Evolutionary conservation across 2,329 filamentous ascomycete species (phyloP), one percentile per base, ranked within the genome.

Genomic region (Trichophaea hybrida): DNA sequence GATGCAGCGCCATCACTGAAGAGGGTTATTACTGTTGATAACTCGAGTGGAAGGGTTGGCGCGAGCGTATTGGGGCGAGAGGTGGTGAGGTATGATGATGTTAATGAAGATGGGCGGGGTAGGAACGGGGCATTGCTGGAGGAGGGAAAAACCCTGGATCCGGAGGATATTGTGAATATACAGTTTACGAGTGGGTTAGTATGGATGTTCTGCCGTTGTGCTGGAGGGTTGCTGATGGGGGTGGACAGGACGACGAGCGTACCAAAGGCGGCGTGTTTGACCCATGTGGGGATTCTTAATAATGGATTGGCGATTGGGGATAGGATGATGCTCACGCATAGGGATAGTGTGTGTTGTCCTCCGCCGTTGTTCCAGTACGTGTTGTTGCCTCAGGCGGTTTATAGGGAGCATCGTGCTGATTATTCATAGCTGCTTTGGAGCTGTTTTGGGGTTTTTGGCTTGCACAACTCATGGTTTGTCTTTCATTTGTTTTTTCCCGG

Each of bases 371-470:
- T 93, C 75, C 88, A 93, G 74, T 91, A 52, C 59, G 61, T 31
- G 5, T 33, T 17, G 12, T 35, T 17, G 15, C 44, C 10, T 32
- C 40, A 40, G 8, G 31, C n/a, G n/a, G 5, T 54, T 44, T 33
- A 5, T 15, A 7, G 43, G 13, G 6, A 24, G 37, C 2, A n/a
- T 31, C 31, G n/a, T 33, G 8, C 17, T 61, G 50, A n/a, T n/a
- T 2, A 13, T 7, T 3, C 8, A 15, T 12, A 65, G 64, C 74
- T 97, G 93, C 74, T 97, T 97, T 71, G 93, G 93, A 57, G 84
- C 79, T 69, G 85, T 96, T 6, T 76, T 97, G 1, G 91, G 93
- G n/a, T 94, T 93, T 74, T 94, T 96, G 87, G 91, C 93, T 0
- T 93, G 88, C 0, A 89, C 86, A 0, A 94, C 90, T 0, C 83